A percentile compares a stretch with the other conserved stretches of the same genome.
Evolutionary conservation across 805 yeast species (phyloP).

Genomic region (Geotrichum ghanense): DNA sequence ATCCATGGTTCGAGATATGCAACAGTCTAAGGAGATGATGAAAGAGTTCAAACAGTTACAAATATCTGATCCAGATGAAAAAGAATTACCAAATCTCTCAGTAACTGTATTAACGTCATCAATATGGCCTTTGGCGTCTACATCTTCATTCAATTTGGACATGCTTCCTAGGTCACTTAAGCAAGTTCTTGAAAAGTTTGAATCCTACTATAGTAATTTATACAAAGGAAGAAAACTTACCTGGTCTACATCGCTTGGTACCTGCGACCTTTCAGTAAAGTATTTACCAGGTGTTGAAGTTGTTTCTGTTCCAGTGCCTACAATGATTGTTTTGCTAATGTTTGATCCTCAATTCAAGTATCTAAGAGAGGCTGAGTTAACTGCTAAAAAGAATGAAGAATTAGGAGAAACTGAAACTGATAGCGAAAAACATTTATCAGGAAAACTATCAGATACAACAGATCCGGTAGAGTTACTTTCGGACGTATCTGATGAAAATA

Average conservation of each 20-base stretch:
- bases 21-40: conserved; percentile 40
- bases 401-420: conserved; percentile 78
- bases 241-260: conserved; percentile 82
- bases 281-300: conserved; percentile 64
- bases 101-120: conserved; percentile 48
- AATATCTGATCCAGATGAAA: conserved; percentile 6
- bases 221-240: conserved; percentile 48
- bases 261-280: conserved; percentile 64
- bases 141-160: conserved; percentile 18
- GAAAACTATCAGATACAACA: conserved; percentile 41
- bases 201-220: conserved; percentile 36
- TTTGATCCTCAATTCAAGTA: conserved; percentile 37
- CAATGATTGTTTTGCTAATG: conserved; percentile 66
- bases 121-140: conserved; percentile 54
- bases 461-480: background rate
- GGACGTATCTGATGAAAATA: background rate
- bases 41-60: conserved; percentile 26
- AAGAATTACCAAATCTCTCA: conserved; percentile 28
- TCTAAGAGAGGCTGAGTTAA: conserved; percentile 46
- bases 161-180: conserved; percentile 34
- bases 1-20: conserved; percentile 78
- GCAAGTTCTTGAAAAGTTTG: conserved; percentile 34
- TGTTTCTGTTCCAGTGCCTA: conserved; percentile 66
- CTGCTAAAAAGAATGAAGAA: conserved; percentile 57
- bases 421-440: conserved; percentile 60